A percentile compares a stretch with the other conserved stretches of the same genome.
phyloP scores from a whole-genome alignment of 768 basidiomycete species.

The Amanita phalloides region DNA sequence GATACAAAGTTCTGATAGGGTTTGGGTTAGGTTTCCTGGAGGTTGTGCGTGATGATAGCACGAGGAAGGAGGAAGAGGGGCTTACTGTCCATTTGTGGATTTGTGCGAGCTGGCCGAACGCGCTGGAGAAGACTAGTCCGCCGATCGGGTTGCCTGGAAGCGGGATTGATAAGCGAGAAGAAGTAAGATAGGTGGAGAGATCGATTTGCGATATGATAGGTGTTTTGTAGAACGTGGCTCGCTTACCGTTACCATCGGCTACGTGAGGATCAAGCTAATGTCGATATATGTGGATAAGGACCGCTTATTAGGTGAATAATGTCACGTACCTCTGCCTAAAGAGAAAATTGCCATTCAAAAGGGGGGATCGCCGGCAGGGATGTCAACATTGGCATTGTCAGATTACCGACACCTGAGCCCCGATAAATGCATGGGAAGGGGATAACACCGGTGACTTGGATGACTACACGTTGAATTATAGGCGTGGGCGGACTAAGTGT shows the following conservation, averaged over 20 bases:
- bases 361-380: slow-evolving; percentile 37
- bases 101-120: slow-evolving; percentile 49
- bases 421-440: neutral
- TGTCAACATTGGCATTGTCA: slow-evolving; percentile 45
- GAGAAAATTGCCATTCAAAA: neutral
- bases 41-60: neutral
- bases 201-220: neutral
- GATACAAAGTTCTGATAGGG: slow-evolving; percentile 48
- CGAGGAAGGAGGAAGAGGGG: neutral
- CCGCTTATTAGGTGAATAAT: no score
- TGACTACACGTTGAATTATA: no score
- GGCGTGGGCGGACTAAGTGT: no score
- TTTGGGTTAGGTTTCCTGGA: neutral
- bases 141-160: slow-evolving; percentile 43
- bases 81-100: slow-evolving; percentile 67
- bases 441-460: slow-evolving; percentile 45
- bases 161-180: neutral
- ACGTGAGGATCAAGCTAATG: slow-evolving; percentile 59
- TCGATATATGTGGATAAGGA: neutral
- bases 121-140: slow-evolving; percentile 61
- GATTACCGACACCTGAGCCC: slow-evolving; percentile 43
- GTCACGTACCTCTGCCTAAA: slow-evolving; percentile 3
- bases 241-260: slow-evolving; percentile 39
- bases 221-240: neutral
- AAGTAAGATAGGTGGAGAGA: neutral